Evolutionary conservation across 129 eudicot genomes (phyloP), one percentile per base, ranked within the genome.

Genomic region (Apium graveolens): DNA sequence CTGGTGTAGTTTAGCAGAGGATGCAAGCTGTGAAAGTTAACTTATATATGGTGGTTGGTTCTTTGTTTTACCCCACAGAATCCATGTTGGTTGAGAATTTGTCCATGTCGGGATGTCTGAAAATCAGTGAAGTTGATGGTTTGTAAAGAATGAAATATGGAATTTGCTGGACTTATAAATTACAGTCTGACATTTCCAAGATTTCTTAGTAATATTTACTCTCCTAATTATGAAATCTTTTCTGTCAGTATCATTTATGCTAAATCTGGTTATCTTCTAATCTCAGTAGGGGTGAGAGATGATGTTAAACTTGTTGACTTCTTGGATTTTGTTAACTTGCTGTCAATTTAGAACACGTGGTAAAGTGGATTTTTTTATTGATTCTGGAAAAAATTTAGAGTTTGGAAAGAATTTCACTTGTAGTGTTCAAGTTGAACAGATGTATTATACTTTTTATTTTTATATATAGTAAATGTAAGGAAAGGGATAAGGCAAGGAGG

Each of bases 1-100:
- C 96, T 24, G 95, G 97, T 70, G 97, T 92, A 18, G 95, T 92
- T 24, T 92, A 88, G 29, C 78, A n/a, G 45, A 48, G 24, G 4
- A 31, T 32, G 39, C 31, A 29, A 32, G 16, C 37, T 3, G 4
- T 31, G 39, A 66, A 66, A 31, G 71, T 65, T 31, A 31, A 65
- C 38, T 65, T 32, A 26, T 29, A 73, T 55, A n/a, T 73, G 29
- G 78, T 68, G 37, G 13, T 79, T 32, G 55, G 11, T 66, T 66
- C 5, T 12, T 66, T 60, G 37, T 74, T 44, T 24, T 44, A 44
- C 14, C 70, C 37, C 43, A 69, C 55, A 29, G 44, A 80, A 7
- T 18, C 38, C 72, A 13, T 78, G 75, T 43, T 37, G 4, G 21
- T 41, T 11, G 32, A 72, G 55, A 37, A 70, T 20, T 20, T 34